A percentile compares a stretch with the other conserved stretches of the same genome.
phyloP scores from a whole-genome alignment of 2,329 filamentous ascomycete genomes.

The Hypoxylon sp. region DNA sequence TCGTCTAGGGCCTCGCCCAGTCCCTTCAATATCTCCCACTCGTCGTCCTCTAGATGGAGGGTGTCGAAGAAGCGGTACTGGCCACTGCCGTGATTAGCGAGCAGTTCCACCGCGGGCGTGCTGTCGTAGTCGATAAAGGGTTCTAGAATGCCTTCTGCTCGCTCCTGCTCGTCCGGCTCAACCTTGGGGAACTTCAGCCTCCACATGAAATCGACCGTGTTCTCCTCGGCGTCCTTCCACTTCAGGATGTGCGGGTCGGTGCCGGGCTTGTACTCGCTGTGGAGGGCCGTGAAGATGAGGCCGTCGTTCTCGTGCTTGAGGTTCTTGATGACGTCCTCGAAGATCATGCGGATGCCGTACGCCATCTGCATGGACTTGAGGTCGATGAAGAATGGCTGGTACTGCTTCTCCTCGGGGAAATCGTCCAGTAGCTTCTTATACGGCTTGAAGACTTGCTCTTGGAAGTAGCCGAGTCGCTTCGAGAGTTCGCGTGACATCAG shows the following conservation, averaged over 20 bases:
- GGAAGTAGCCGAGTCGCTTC: conserved; percentile 90
- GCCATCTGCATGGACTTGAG: conserved; percentile 91
- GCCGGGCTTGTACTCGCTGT: conserved; percentile 87
- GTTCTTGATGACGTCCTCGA: conserved; percentile 84
- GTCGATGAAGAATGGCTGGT: conserved; percentile 84
- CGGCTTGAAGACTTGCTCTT: conserved; percentile 80
- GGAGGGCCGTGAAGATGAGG: conserved; percentile 96
- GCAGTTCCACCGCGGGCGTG: conserved; percentile 80
- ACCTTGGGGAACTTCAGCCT: conserved; percentile 80
- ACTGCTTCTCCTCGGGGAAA: conserved; percentile 78
- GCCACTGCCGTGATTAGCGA: conserved; percentile 75
- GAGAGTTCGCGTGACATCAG: conserved; percentile 86
- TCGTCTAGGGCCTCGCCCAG: conserved; percentile 84
- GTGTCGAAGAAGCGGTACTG: conserved; percentile 76
- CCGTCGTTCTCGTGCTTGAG: conserved; percentile 96
- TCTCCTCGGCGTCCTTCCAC: conserved; percentile 97
- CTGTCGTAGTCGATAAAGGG: conserved; percentile 84
- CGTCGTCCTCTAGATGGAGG: conserved; percentile 78
- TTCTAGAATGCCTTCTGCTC: conserved; percentile 74
- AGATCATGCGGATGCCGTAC: conserved; percentile 94
- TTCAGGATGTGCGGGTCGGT: conserved; percentile 96
- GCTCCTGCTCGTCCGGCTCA: conserved; percentile 78
- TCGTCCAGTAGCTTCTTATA: conserved; percentile 74
- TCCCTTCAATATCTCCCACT: conserved; percentile 87
- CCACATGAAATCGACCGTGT: conserved; percentile 93